phyloP scores from a whole-genome alignment of 495 filamentous ascomycete species.

The Xylaria curta region DNA sequence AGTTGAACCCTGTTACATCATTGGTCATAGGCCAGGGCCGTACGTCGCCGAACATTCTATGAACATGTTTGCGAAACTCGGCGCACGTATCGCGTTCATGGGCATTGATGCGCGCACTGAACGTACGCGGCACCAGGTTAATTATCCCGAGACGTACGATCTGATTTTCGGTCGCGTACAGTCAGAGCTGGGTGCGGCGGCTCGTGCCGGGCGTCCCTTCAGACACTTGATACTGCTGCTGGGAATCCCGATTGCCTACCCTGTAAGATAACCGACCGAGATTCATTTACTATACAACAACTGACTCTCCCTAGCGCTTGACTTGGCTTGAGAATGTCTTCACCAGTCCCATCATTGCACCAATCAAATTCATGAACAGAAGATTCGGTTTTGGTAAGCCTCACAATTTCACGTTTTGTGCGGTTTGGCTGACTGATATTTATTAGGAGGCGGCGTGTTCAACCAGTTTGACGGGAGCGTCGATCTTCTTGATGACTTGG shows the following conservation, averaged over 20 bases:
- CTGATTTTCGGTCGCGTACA: slow-evolving; percentile 74
- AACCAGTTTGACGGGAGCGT: slow-evolving; percentile 91
- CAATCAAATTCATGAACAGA: slow-evolving; percentile 87
- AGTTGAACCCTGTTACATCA: slow-evolving; percentile 76
- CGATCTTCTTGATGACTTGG: slow-evolving; percentile 90
- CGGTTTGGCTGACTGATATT: slow-evolving; percentile 12
- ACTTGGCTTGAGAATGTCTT: slow-evolving; percentile 94
- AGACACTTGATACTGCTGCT: slow-evolving; percentile 86
- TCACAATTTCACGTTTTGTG: neutral
- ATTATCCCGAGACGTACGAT: slow-evolving; percentile 89
- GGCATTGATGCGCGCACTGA: slow-evolving; percentile 92
- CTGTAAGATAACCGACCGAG: slow-evolving; percentile 49
- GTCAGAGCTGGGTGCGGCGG: slow-evolving; percentile 64
- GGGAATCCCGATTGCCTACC: slow-evolving; percentile 94
- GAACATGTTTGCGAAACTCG: slow-evolving; percentile 83
- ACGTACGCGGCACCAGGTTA: slow-evolving; percentile 89
- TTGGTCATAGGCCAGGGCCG: slow-evolving; percentile 74
- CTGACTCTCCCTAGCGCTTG: slow-evolving; percentile 62
- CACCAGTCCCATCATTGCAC: slow-evolving; percentile 79
- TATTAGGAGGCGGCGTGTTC: slow-evolving; percentile 75
- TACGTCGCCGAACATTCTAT: slow-evolving; percentile 84
- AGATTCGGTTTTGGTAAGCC: slow-evolving; percentile 73
- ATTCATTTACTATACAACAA: neutral
- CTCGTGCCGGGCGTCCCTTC: slow-evolving; percentile 60
- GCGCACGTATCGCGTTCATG: slow-evolving; percentile 80